Conservation (phyloP, 768 basidiomycete genomes). For the Amanita jacksonii region DNA sequence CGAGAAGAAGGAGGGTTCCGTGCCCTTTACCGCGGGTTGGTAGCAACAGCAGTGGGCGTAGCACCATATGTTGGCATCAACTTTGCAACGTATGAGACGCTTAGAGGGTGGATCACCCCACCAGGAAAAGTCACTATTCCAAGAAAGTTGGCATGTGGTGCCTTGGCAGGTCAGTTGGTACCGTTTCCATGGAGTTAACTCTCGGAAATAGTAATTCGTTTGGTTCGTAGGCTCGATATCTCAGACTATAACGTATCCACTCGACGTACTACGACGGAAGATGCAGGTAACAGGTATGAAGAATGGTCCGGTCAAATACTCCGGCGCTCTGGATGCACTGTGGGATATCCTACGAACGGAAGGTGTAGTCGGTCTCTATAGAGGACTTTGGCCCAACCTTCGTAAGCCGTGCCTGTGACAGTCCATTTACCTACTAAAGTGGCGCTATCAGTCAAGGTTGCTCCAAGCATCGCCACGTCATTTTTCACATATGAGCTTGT, state of each 20-base stretch:
- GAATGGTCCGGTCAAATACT: constrained; percentile 56
- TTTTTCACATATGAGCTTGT: constrained; percentile 74
- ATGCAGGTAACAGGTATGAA: constrained; percentile 90
- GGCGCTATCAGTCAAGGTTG: constrained; percentile 66
- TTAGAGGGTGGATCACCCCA: constrained; percentile 69
- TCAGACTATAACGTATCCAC: constrained; percentile 91
- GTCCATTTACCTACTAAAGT: background rate
- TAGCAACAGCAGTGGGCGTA: constrained; percentile 81
- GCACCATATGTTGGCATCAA: constrained; percentile 89
- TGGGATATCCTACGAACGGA: constrained; percentile 59
- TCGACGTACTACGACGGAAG: constrained; percentile 90
- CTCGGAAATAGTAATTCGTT: background rate
- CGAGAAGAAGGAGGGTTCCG: constrained; percentile 86
- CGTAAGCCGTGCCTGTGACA: constrained; percentile 38
- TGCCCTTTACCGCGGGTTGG: constrained; percentile 78
- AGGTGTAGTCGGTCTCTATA: constrained; percentile 70
- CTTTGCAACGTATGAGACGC: constrained; percentile 87
- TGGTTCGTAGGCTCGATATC: constrained; percentile 64
- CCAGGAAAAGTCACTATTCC: constrained; percentile 62
- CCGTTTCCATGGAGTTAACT: background rate
- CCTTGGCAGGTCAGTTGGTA: constrained; percentile 61
- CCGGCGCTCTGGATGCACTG: constrained; percentile 74
- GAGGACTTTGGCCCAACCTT: constrained; percentile 84
- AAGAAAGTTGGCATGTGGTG: constrained; percentile 78
- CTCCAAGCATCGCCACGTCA: constrained; percentile 80